Base-by-base conservation (phyloP, 2,329 filamentous ascomycete species). In the Trichoderma polysporum region DNA sequence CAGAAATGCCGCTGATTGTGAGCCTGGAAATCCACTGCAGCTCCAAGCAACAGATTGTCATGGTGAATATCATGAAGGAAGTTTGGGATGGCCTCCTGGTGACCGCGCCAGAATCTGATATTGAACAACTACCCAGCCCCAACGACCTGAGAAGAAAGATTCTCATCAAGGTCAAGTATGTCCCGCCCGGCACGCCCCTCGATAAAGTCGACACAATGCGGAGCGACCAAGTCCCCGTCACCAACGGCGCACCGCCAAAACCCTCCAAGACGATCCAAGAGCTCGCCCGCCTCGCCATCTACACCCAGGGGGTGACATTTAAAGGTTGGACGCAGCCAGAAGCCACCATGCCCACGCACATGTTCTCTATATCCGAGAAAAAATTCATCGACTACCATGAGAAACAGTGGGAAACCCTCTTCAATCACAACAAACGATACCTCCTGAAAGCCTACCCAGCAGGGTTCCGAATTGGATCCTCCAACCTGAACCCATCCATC, bases 21-120 rank as follows among this genome's bases (percentile, higher is more conserved):
- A 97, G 93, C 74, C 85, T 99, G 35, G 95, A 99, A 78, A 92
- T 98, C 0, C 95, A 98, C 80, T 93, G 93, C 70, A 84, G 84
- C 69, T 79, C 87, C 0, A 85, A 90, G 66, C 95, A 99, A 78
- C 95, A 99, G 77, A 86, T 91, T 70, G 85, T 90, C 67, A 97
- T 98, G 92, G 93, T 97, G 5, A 85, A 91, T 68, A 97, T 98
- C 73, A 97, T 99, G 88, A 85, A 89, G 69, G 87, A 96, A 69
- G 87, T 88, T 29, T 99, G 93, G 92, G 84, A 84, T n/a, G 89
- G 84, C 0, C 83, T 90, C 67, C 82, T 98, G 9, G 82, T 97
- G 2, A 84, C 90, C 1, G 76, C 80, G 25, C 81, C 79, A 60
- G 85, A 75, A 7, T 74, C 77, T 19, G 81, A 87, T 0, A 78